Base-by-base conservation (phyloP, 2,329 filamentous ascomycete genomes). In the Claviceps lovelessii region DNA sequence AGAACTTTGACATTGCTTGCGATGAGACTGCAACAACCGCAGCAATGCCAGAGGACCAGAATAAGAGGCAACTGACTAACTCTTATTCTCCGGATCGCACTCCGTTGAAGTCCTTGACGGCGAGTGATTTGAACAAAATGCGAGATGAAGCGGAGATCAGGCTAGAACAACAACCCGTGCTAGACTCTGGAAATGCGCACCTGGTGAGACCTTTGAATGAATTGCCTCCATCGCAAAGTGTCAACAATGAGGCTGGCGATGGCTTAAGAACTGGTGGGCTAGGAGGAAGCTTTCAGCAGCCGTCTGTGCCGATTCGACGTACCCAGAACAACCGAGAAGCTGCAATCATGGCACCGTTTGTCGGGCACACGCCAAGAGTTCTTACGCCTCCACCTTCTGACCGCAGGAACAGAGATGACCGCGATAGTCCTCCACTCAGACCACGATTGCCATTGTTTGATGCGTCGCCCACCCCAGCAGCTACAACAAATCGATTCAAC, bases 21-120 rank as follows among this genome's bases (percentile, higher is more conserved):
- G 68, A 71, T 58, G 61, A 67, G 41, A 69, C 68, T 17, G 67
- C 67, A 45, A 69, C 63, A n/a, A 19, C 13, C 0, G 37, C 15
- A 31, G 37, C 39, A 13, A 7, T n/a, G 3, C 3, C 19, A n/a
- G 42, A 39, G 44, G 13, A 39, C 5, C 5, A 19, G 9, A 39
- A n/a, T 5, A 19, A 29, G n/a, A 11, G 10, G 2, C 29, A 44
- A 29, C n/a, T 44, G 9, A 19, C 11, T 8, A 19, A 42, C 1
- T 17, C 41, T 2, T 37, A 44, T 4, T 10, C 28, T 11, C 15
- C 42, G 1, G 45, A n/a, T 3, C 60, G 60, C 19, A 54, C 23
- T 23, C 61, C 57, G 31, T 47, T 64, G 33, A 57, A 58, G 47
- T 55, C 55, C 4, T 54, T 63, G 45, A 59, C 47, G 9, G 51